A percentile compares a stretch with the other conserved stretches of the same genome.
phyloP scores from a whole-genome alignment of 306 rosid species.

The Purshia tridentata region DNA sequence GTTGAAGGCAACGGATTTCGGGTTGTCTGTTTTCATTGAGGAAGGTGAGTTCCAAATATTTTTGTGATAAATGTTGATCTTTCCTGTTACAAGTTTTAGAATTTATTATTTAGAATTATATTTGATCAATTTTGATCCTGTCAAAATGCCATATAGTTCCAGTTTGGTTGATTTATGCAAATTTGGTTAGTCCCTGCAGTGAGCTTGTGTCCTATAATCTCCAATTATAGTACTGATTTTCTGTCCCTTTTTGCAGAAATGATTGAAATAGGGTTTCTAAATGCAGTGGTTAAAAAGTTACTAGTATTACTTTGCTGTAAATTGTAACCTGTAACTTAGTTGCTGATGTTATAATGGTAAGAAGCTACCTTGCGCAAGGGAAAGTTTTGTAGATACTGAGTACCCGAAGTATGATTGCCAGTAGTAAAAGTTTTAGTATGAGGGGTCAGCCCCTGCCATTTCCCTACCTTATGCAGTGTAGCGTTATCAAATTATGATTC shows the following conservation, averaged over 20 bases:
- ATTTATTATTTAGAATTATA: neutral
- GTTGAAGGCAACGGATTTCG: conserved; percentile 93
- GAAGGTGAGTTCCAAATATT: conserved; percentile 42
- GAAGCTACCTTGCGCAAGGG: neutral
- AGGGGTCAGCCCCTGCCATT: neutral
- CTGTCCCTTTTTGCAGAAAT: neutral
- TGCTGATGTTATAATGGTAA: neutral
- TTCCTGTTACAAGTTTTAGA: neutral
- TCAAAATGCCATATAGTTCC: neutral
- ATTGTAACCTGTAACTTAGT: neutral
- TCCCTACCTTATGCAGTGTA: neutral
- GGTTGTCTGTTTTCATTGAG: conserved; percentile 88
- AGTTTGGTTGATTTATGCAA: neutral
- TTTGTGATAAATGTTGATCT: neutral
- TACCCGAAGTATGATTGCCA: neutral
- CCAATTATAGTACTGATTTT: neutral
- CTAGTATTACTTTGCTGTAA: neutral
- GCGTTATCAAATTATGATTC: conserved; percentile 11
- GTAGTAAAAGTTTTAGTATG: neutral
- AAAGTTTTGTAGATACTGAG: neutral
- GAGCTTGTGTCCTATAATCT: too few relatives aligned
- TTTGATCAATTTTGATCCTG: neutral
- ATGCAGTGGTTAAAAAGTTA: neutral
- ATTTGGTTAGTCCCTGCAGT: neutral
- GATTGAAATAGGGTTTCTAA: neutral